phyloP scores from a whole-genome alignment of 768 basidiomycete species.

The Amanita rubescens region DNA sequence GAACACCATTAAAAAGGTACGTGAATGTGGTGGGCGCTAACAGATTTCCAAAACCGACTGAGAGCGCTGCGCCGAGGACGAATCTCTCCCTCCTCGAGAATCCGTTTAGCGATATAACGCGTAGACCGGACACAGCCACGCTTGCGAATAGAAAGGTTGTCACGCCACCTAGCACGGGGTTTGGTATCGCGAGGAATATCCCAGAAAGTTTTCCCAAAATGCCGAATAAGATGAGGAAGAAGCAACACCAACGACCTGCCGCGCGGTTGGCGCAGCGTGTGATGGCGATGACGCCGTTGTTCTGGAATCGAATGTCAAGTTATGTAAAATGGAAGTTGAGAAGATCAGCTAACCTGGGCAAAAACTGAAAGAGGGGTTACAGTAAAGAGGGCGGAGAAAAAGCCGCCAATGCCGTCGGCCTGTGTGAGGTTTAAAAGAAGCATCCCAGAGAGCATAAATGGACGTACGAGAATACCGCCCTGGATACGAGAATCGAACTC shows the following conservation, averaged over 20 bases:
- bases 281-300: constrained; percentile 77
- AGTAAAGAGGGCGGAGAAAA: constrained; percentile 74
- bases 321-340: background rate
- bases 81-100: constrained; percentile 65
- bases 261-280: constrained; percentile 78
- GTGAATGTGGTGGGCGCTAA: constrained; percentile 59
- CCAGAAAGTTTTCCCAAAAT: constrained; percentile 78
- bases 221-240: constrained; percentile 75
- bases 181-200: constrained; percentile 74
- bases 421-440: constrained; percentile 18
- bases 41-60: constrained; percentile 66
- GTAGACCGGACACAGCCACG: constrained; percentile 62
- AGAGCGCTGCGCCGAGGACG: constrained; percentile 60
- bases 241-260: constrained; percentile 75
- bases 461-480: constrained; percentile 63
- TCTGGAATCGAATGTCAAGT: constrained; percentile 29
- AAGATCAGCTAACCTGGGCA: constrained; percentile 38
- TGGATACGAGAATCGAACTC: constrained; percentile 80
- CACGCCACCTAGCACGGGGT: constrained; percentile 76
- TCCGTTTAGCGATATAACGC: constrained; percentile 52
- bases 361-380: constrained; percentile 76
- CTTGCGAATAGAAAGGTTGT: constrained; percentile 83
- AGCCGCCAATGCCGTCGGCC: constrained; percentile 78
- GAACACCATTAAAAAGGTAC: constrained; percentile 61
- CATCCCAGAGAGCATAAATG: constrained; percentile 22